phyloP scores from a whole-genome alignment of 2,329 filamentous ascomycete species.

The Seiridium unicorne region DNA sequence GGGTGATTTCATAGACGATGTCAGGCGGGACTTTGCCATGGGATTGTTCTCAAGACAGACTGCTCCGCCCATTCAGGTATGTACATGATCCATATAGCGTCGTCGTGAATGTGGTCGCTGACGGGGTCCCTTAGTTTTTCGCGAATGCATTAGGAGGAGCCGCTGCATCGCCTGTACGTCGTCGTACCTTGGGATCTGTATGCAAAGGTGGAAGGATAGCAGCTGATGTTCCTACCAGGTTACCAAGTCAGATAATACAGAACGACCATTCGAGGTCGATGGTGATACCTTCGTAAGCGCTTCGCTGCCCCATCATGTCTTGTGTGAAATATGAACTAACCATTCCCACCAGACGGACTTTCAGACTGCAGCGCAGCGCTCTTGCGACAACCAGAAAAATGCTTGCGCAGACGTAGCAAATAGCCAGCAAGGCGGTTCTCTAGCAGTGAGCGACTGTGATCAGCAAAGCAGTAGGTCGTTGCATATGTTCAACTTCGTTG shows the following conservation, averaged over 20 bases:
- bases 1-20: constrained; percentile 27
- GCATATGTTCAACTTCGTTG: too few relatives aligned
- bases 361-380: constrained; percentile 36
- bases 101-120: not conserved
- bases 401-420: constrained; percentile 43
- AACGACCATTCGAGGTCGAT: constrained; percentile 40
- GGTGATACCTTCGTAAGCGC: constrained; percentile 42
- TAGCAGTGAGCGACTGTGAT: constrained; percentile 44
- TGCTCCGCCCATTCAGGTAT: constrained; percentile 33
- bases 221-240: constrained; percentile 27
- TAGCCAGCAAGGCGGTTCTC: constrained; percentile 22
- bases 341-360: constrained; percentile 36
- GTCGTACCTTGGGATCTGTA: not conserved
- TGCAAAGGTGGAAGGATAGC: not conserved
- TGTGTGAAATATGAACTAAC: not conserved
- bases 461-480: constrained; percentile 39
- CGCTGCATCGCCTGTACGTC: constrained; percentile 31
- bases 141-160: constrained; percentile 36
- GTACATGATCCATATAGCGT: not conserved
- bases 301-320: not conserved
- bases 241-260: constrained; percentile 34
- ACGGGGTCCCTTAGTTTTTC: constrained; percentile 29
- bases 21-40: constrained; percentile 34
- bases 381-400: constrained; percentile 51
- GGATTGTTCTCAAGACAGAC: constrained; percentile 30